Base-by-base conservation (phyloP, 176 grass and related monocot genomes). In the Bothriochloa decipiens region DNA sequence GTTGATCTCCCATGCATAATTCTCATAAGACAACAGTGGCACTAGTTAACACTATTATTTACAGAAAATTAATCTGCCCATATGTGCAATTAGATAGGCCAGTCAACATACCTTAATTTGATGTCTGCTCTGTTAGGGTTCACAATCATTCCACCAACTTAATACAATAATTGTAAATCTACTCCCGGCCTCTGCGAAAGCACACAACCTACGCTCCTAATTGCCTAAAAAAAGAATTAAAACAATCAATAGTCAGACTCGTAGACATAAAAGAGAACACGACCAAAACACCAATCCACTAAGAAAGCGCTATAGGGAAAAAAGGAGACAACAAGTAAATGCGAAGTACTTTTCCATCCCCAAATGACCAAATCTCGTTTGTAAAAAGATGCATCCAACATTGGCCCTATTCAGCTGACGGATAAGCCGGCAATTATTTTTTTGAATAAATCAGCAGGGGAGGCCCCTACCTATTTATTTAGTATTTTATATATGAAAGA, bases 281-380 rank as follows among this genome's bases (percentile, higher is more conserved):
- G 50, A 43, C 47, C n/a, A n/a, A 82, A 88, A 74, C 18, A 77
- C 43, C 37, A 75, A 47, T 64, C 25, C n/a, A 55, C 63, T 63
- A 32, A 53, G 77, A 65, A 22, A 74, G 33, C 4, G 20, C 14
- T 66, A 72, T 2, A 17, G 70, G 2, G 72, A 88, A 32, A 32
- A 32, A 32, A 32, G 32, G 10, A 50, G 46, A 64, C 76, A 88
- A 22, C 27, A 69, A 80, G 23, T 85, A 77, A 67, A 49, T 71
- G 62, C 40, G 41, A 65, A 20, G 14, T 14, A 98, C 96, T 93
- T 90, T 86, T 94, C 89, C 83, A 93, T 85, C 78, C 77, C 87
- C 29, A 32, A 32, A 32, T 32, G 29, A 32, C 29, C 29, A 32
- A 32, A 32, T 32, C 29, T 32, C 29, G 29, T 32, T 32, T 32